Evolutionary conservation across 148 eudicot genomes (phyloP).

Genomic region (Arbutus unedo): DNA sequence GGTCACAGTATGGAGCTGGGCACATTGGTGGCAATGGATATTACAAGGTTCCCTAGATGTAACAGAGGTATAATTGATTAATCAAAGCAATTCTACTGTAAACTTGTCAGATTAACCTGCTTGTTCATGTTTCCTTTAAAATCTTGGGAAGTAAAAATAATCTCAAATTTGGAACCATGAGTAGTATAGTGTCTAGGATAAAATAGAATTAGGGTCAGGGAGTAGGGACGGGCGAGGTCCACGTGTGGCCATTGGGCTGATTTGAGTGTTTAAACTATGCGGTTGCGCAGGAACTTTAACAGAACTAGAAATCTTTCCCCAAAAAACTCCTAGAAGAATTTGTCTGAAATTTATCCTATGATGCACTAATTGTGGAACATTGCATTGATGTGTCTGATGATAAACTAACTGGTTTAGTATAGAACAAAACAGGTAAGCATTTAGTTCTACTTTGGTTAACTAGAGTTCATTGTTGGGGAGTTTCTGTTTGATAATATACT

Average conservation of each 20-base stretch:
- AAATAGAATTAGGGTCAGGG: background rate
- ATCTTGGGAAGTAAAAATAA: background rate
- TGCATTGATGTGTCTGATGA: background rate
- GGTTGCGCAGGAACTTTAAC: background rate
- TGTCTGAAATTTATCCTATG: background rate
- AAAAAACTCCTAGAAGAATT: background rate
- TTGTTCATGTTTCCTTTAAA: background rate
- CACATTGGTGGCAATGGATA: constrained; percentile 3
- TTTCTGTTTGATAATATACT: background rate
- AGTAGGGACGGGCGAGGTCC: background rate
- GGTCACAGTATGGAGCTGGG: constrained; percentile 11
- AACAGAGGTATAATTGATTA: background rate
- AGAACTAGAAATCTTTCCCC: background rate
- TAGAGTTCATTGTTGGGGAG: background rate
- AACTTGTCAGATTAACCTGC: constrained; percentile 1
- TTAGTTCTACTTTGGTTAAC: background rate
- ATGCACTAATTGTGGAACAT: background rate
- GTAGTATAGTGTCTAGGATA: background rate
- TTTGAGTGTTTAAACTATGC: background rate
- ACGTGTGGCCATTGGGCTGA: background rate
- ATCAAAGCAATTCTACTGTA: background rate
- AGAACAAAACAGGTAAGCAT: background rate
- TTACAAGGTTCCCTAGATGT: constrained; percentile 8
- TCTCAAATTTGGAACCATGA: background rate
- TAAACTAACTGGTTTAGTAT: background rate